phyloP scores from a whole-genome alignment of 164 flowering plant species.

The Tetracentron sinense region DNA sequence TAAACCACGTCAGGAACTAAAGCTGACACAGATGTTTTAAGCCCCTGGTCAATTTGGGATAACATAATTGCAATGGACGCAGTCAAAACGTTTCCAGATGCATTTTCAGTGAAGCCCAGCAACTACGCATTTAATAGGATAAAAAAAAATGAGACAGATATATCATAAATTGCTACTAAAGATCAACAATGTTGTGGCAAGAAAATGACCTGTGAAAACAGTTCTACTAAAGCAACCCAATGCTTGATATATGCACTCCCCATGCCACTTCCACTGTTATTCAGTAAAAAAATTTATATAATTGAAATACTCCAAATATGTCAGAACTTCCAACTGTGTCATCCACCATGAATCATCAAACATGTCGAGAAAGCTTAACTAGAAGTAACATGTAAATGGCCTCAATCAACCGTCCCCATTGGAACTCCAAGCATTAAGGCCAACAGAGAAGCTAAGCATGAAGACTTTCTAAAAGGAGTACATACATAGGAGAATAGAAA shows the following conservation, averaged over 20 bases:
- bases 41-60: conserved; percentile 46
- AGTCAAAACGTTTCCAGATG: conserved; percentile 59
- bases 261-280: conserved; percentile 44
- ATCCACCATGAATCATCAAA: conserved; percentile 3
- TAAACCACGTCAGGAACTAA: conserved; percentile 28
- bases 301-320: conserved; percentile 62
- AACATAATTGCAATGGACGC: conserved; percentile 63
- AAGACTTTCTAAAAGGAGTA: not conserved
- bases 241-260: conserved; percentile 53
- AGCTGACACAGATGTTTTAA: conserved; percentile 33
- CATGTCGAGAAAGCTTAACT: not conserved
- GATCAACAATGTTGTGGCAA: not conserved
- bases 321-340: conserved; percentile 7
- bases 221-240: conserved; percentile 61
- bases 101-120: conserved; percentile 42
- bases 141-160: conserved; percentile 12
- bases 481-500: not conserved
- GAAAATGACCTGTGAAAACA: conserved; percentile 68
- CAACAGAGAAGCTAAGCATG: not conserved
- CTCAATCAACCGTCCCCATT: not conserved
- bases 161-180: not conserved
- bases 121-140: conserved; percentile 41
- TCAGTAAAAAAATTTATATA: too few species aligned
- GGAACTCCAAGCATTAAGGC: not conserved
- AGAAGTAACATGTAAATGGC: not conserved